Evolutionary conservation across 1,139 yeast species (phyloP), one percentile per base, ranked within the genome.

Genomic region (Hansenula lynferdii): DNA sequence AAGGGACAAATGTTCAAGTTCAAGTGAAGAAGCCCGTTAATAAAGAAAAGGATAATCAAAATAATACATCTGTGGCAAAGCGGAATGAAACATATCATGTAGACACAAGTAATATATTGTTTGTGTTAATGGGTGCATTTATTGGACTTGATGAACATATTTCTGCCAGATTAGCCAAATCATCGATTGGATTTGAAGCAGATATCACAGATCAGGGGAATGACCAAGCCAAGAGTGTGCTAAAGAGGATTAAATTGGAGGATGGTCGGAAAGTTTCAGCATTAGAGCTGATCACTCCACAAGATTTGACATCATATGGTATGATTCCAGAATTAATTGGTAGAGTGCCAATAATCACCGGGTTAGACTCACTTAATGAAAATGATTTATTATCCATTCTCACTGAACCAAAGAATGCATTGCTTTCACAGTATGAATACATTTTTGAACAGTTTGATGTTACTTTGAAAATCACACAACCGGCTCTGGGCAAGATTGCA

Each of bases 121-220:
- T 75, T 49, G 66, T 75, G 38, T 56, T 72, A 11, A 71, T 73
- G 72, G 80, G 80, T 22, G 80, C 80, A 0, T 75, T 75, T 58
- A 73, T 72, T 10, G 79, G 79, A 2, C 53, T 75, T 26, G 78
- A 73, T 44, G 60, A 62, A 36, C 67, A 70, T 38, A 57, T 73
- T 20, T 60, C 62, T 2, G 58, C 58, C 26, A 58, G 78, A 42
- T 49, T 67, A 10, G 47, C 47, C 18, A 41, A 41, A 11, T 42
- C 49, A 3, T 44, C 49, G 1, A 48, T 53, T 32, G 47, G 57
- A 18, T 50, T 50, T 30, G 51, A 44, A 16, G 49, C 53, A 11
- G 47, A 43, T 26, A 42, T 42, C 3, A 40, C 45, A 11, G 48
- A 45, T 4, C 38, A 40, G 4, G 39, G 33, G 7, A 36, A 38